Evolutionary conservation across 305 asterid genomes (phyloP), one percentile per base, ranked within the genome.

Genomic region (Coffea humblotiana): DNA sequence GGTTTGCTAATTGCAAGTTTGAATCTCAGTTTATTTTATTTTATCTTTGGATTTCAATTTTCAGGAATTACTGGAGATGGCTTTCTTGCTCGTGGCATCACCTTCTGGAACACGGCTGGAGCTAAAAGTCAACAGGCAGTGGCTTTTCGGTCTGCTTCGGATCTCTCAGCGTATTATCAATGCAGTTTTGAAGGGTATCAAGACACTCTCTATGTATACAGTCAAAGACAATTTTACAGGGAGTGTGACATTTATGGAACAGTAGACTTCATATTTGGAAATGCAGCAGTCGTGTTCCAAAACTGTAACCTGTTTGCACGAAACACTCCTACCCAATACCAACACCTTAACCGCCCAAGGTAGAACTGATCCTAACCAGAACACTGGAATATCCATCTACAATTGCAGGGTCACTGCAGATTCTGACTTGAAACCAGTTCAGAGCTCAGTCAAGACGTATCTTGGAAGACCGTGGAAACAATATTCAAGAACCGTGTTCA

Each of bases 131-230:
- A 91, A 84, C 97, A 92, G 72, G 97, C 97, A 0, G 98, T 94
- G 54, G 97, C 98, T 15, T 82, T 94, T 6, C 88, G 96, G n/a
- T 91, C 94, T 12, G 93, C 97, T 72, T 89, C 98, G 40, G 98
- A 94, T 49, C 91, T 85, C 61, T 94, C 98, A 8, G 97, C 91
- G 0, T 90, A 91, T 82, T 92, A 91, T 82, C 93, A 84, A 27
- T 94, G 98, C 81, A 91, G 98, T 72, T 94, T 94, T 74, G 98
- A 93, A 76, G 98, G 98, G 0, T 89, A 92, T 78, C 98, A 93
- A 82, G 98, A 93, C 80, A 94, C 98, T 0, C 88, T 94, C 19
- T 94, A 92, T 75, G 94, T 82, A 66, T 90, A 87, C 37, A 91
- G 94, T 1, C 72, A 90, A 8, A 78, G 98, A 10, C 98, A 94